Conservation (phyloP, 768 basidiomycete species). For the Stropharia rugosoannulata region DNA sequence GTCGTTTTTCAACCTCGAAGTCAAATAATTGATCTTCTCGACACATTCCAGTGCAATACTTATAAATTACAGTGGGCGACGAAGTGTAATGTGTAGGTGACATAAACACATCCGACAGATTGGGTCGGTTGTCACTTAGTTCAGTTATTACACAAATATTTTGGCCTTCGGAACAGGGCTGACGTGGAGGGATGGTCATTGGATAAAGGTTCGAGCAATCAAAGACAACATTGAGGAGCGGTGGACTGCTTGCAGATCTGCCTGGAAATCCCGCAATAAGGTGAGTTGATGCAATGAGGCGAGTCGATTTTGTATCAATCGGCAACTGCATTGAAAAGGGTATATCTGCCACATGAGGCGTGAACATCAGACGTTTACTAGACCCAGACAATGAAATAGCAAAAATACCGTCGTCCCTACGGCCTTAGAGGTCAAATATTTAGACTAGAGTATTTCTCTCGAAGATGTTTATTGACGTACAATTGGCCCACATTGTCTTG, state of each 20-base stretch:
- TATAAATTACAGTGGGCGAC: conserved; percentile 4
- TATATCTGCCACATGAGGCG: neutral
- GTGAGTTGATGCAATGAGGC: too few species aligned
- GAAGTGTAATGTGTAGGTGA: neutral
- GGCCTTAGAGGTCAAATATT: neutral
- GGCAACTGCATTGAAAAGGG: neutral
- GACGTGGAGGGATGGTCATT: neutral
- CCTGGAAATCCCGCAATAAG: too few species aligned
- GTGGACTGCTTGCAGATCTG: too few species aligned
- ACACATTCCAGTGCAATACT: conserved; percentile 10
- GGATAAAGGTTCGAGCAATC: too few species aligned
- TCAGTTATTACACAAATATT: too few species aligned
- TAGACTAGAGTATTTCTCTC: neutral
- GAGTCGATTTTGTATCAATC: neutral
- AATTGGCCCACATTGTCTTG: conserved; percentile 30
- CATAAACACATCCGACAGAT: neutral
- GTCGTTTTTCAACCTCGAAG: neutral
- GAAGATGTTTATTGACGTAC: conserved; percentile 17
- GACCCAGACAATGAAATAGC: neutral
- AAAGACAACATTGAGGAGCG: too few species aligned
- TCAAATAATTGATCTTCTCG: neutral
- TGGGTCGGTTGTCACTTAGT: too few species aligned
- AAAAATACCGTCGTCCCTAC: neutral
- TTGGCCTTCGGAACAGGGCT: neutral
- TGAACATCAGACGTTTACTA: neutral